Base-by-base conservation (phyloP, 2,329 filamentous ascomycete species). In the Lizonia empirigonia region DNA sequence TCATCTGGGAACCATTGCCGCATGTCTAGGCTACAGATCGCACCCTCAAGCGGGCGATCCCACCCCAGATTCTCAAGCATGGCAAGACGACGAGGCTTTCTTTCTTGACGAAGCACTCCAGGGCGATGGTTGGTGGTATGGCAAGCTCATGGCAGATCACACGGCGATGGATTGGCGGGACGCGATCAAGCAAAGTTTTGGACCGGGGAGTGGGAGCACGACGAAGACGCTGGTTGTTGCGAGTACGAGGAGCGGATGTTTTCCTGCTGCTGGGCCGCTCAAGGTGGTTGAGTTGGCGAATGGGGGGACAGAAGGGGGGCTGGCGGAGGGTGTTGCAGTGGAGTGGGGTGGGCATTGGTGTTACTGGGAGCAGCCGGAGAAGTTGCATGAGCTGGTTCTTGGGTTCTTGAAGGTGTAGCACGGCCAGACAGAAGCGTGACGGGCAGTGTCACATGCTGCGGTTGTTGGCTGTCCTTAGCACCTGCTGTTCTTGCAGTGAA, bases 311-410 rank as follows among this genome's bases (percentile, higher is more conserved):
- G 37, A 49, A 10, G 36, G 41, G 1, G 58, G 51, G 22, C 35
- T 48, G 15, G 63, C 64, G 1, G 55, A 44, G 35, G 63, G 64
- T 9, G 51, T 64, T 1, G 46, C 36, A 2, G 50, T 67, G 3
- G 53, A 60, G 18, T 65, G 61, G 63, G 64, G 66, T n/a, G 66
- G 66, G 4, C 66, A 69, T 44, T 69, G 66, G 66, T 67, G 63
- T 35, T 69, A 66, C 34, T 69, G 65, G 64, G 66, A 69, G 50
- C 46, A 64, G 20, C 58, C 66, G 1, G 64, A 62, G 16, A 46
- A 24, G 37, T 69, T 69, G 29, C 64, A 66, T 13, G 36, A 50
- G 20, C 27, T 67, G 32, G 58, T 60, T 0, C 41, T 62, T 16
- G 50, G 44, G 1, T 65, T 65, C 24, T 20, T 54, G 29, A 8